Evolutionary conservation across 257 asterid species (phyloP).

Genomic region (Plectranthus barbatus): DNA sequence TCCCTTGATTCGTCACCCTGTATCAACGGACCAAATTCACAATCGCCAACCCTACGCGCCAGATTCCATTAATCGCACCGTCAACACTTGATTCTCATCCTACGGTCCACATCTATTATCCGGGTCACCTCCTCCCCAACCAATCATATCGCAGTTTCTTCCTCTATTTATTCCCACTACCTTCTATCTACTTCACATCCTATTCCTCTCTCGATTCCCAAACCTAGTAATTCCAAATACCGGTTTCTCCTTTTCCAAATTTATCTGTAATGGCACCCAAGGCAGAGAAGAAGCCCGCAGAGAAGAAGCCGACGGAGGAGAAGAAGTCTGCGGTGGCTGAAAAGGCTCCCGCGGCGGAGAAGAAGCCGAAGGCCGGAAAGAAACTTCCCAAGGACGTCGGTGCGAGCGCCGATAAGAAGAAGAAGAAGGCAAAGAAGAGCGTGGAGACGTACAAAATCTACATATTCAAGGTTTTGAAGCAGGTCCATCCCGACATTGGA

Average conservation of each 20-base stretch:
- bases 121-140: background rate
- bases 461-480: slow-evolving; percentile 62
- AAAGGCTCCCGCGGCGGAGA: slow-evolving; percentile 54
- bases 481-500: slow-evolving; percentile 67
- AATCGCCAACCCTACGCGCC: background rate
- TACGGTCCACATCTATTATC: slow-evolving; percentile 11
- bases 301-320: slow-evolving; percentile 27
- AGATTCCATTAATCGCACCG: slow-evolving; percentile 3
- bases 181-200: background rate
- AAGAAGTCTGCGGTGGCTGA: slow-evolving; percentile 39
- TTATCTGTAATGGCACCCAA: slow-evolving; percentile 45
- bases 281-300: slow-evolving; percentile 22
- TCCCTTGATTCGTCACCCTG: background rate
- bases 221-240: background rate
- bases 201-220: background rate
- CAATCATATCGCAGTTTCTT: slow-evolving; percentile 10
- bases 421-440: slow-evolving; percentile 49
- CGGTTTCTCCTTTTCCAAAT: background rate
- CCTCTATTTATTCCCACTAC: slow-evolving; percentile 6
- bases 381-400: slow-evolving; percentile 56
- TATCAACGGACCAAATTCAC: slow-evolving; percentile 1
- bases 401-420: slow-evolving; percentile 47
- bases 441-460: slow-evolving; percentile 63
- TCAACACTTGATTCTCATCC: background rate
- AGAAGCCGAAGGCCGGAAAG: slow-evolving; percentile 68